These are phyloP conservation scores for Sphagnum tenellum DNA, from an alignment of 225 moss, liverwort and hornwort species.

Conservation along the genomic window DNA sequence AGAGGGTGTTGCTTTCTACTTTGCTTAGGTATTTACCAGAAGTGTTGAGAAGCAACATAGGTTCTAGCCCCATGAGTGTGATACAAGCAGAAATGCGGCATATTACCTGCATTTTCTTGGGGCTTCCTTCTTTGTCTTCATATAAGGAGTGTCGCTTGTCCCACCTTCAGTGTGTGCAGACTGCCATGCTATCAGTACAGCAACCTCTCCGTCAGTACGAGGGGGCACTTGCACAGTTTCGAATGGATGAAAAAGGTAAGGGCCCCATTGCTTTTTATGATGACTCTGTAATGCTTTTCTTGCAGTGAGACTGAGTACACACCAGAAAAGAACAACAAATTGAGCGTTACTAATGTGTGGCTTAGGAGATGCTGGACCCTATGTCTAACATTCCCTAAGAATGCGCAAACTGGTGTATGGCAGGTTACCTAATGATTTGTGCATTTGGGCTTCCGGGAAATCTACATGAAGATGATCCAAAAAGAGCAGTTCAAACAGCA, in stretches of 20 bases:
- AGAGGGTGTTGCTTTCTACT: too few relatives aligned
- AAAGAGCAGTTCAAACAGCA: conserved; percentile 37
- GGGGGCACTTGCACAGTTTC: conserved; percentile 42
- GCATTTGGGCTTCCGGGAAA: conserved; percentile 45
- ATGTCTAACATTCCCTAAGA: too few relatives aligned
- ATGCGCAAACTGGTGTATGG: not conserved
- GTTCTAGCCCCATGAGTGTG: conserved; percentile 11
- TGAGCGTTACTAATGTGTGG: too few relatives aligned
- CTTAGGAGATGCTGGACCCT: too few relatives aligned
- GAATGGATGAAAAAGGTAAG: conserved; percentile 49
- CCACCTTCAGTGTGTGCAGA: conserved; percentile 26
- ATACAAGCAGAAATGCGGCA: conserved; percentile 39
- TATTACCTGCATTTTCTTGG: conserved; percentile 39
- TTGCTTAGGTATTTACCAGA: conserved; percentile 49
- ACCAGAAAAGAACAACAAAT: too few relatives aligned
- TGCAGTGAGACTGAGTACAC: too few relatives aligned
- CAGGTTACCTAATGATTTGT: conserved; percentile 51
- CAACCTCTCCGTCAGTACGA: conserved; percentile 32
- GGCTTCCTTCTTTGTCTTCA: conserved; percentile 33
- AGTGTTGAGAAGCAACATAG: conserved; percentile 39
- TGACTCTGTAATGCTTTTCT: too few relatives aligned
- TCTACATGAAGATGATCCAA: conserved; percentile 47
- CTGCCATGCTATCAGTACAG: conserved; percentile 38
- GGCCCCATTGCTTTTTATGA: not conserved
- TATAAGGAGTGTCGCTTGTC: conserved; percentile 1